A percentile compares a stretch with the other conserved stretches of the same genome.
phyloP scores from a whole-genome alignment of 345 rosid species.

The Alliaria petiolata region DNA sequence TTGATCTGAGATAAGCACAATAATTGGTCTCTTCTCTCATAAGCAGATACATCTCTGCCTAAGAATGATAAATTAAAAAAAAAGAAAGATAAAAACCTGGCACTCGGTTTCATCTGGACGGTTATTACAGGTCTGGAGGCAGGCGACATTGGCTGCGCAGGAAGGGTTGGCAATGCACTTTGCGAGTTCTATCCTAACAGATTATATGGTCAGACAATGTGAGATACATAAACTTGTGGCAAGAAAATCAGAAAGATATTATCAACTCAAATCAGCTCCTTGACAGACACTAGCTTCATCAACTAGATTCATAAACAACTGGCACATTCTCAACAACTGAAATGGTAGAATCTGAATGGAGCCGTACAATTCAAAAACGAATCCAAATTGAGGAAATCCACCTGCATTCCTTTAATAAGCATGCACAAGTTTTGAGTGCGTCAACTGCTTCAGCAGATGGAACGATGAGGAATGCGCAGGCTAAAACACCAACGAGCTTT shows the following conservation, averaged over 20 bases:
- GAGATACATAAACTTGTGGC: not conserved
- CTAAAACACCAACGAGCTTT: conserved; percentile 53
- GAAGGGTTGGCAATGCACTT: conserved; percentile 84
- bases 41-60: not conserved
- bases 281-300: too few relatives aligned
- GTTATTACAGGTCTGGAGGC: conserved; percentile 94
- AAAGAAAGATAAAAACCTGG: conserved; percentile 69
- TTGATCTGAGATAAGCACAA: conserved; percentile 54
- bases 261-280: not conserved
- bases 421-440: conserved; percentile 90
- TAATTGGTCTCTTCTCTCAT: not conserved
- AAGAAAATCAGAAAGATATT: not conserved
- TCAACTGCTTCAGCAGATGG: conserved; percentile 92
- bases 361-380: not conserved
- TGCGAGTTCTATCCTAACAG: conserved; percentile 80
- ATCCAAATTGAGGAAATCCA: conserved; percentile 22
- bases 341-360: not conserved
- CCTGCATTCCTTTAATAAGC: conserved; percentile 94
- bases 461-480: conserved; percentile 55
- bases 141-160: conserved; percentile 93
- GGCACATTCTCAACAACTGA: not conserved
- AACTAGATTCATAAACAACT: not conserved
- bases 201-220: conserved; percentile 9
- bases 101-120: conserved; percentile 95
- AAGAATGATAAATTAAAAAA: not conserved